Percentiles rank a stretch among this genome's conserved stretches.
Conservation (phyloP, 2,329 filamentous ascomycete species). For the Botrytis aclada region DNA sequence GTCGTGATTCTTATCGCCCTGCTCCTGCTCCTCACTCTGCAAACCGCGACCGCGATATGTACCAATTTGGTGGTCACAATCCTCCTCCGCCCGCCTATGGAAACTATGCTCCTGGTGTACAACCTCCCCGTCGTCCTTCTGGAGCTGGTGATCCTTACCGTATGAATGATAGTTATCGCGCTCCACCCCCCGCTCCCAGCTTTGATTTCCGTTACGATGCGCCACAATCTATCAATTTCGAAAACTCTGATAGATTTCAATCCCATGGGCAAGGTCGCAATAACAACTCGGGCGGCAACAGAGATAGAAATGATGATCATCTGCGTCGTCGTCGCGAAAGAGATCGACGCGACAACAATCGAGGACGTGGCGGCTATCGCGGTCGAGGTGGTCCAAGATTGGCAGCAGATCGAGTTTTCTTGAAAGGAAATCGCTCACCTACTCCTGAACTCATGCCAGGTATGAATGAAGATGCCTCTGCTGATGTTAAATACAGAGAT, state of each 20-base stretch:
- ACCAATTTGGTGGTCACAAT: constrained; percentile 30
- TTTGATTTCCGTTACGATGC: constrained; percentile 38
- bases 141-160: not conserved
- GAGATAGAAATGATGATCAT: constrained; percentile 17
- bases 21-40: not conserved
- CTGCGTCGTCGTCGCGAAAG: not conserved
- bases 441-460: constrained; percentile 39
- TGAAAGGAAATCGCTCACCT: constrained; percentile 38
- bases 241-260: constrained; percentile 28
- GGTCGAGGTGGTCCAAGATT: constrained; percentile 33
- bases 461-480: constrained; percentile 35
- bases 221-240: constrained; percentile 33
- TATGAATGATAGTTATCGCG: constrained; percentile 19
- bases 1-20: constrained; percentile 29
- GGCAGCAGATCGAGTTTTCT: constrained; percentile 37
- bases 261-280: constrained; percentile 30
- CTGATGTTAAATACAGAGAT: constrained; percentile 49
- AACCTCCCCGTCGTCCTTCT: constrained; percentile 24
- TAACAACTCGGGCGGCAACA: constrained; percentile 6
- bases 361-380: constrained; percentile 30
- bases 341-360: constrained; percentile 13
- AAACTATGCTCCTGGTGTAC: constrained; percentile 20
- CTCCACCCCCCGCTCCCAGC: constrained; percentile 21
- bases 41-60: constrained; percentile 24
- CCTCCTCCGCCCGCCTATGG: constrained; percentile 16